Evolutionary conservation across 2,329 filamentous ascomycete species (phyloP).

Genomic region (Cercospora berteroae): DNA sequence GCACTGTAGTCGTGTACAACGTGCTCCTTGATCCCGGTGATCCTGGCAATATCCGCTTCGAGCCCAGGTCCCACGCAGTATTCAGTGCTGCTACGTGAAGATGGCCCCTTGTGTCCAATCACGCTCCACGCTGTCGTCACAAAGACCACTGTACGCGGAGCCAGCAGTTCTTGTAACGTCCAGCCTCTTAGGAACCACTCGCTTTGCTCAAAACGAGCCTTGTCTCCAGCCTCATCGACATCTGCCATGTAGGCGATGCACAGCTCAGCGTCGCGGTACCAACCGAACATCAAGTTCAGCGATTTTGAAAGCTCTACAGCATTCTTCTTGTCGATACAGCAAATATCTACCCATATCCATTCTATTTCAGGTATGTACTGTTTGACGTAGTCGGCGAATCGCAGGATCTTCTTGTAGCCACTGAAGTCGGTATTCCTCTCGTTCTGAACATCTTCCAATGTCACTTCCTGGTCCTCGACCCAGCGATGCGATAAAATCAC

Average conservation of each 20-base stretch:
- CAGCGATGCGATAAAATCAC: conserved; percentile 17
- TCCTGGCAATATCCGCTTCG: conserved; percentile 11
- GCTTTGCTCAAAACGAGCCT: conserved; percentile 12
- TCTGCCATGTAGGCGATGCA: conserved; percentile 25
- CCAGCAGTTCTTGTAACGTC: conserved; percentile 16
- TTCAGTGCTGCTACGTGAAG: not conserved
- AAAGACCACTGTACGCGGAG: conserved; percentile 23
- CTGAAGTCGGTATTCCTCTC: not conserved
- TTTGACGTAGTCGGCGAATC: not conserved
- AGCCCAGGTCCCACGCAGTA: conserved; percentile 6
- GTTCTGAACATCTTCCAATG: conserved; percentile 2
- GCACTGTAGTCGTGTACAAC: conserved; percentile 15
- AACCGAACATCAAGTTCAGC: conserved; percentile 26
- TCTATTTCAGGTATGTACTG: not conserved
- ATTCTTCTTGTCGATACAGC: not conserved
- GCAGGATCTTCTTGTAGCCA: conserved; percentile 17
- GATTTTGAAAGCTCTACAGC: conserved; percentile 21
- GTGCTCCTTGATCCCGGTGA: conserved; percentile 15
- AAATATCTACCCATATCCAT: conserved; percentile 18
- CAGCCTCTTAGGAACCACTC: conserved; percentile 27
- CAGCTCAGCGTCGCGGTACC: conserved; percentile 20
- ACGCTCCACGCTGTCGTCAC: conserved; percentile 24
- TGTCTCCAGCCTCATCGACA: conserved; percentile 8
- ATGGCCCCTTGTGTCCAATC: conserved; percentile 24
- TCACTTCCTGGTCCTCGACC: conserved; percentile 8